phyloP scores from a whole-genome alignment of 164 flowering plant species.

The Malania oleifera region DNA sequence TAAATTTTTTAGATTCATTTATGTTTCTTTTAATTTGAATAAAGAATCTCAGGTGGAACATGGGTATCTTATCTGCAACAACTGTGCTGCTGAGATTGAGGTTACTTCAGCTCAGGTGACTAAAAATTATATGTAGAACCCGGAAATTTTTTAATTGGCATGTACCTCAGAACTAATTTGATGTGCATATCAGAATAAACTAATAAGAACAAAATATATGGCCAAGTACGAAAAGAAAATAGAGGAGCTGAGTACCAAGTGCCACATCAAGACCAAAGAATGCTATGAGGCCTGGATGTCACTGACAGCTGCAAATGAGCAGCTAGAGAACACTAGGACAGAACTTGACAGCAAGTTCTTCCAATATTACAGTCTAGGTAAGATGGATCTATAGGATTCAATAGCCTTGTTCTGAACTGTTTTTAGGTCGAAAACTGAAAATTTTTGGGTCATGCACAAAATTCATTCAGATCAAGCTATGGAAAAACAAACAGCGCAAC shows the following conservation, averaged over 20 bases:
- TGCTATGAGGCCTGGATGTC: conserved; percentile 93
- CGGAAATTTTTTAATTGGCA: too few species aligned
- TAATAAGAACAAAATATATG: conserved; percentile 32
- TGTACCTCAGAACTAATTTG: too few species aligned
- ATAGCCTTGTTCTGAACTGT: too few species aligned
- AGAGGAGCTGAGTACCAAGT: conserved; percentile 46
- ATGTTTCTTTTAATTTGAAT: conserved; percentile 6
- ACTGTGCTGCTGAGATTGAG: conserved; percentile 55
- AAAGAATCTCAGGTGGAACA: conserved; percentile 31
- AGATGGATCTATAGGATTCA: too few species aligned
- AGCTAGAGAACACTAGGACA: conserved; percentile 60
- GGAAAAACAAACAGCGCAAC: conserved; percentile 46
- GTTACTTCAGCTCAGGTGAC: conserved; percentile 54
- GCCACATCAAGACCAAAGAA: conserved; percentile 61
- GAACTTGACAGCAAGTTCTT: conserved; percentile 63
- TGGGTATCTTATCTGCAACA: conserved; percentile 42
- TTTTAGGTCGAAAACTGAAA: too few species aligned
- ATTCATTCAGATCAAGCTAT: conserved; percentile 55
- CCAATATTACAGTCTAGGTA: conserved; percentile 51
- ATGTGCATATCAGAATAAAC: conserved; percentile 66
- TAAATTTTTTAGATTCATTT: too few species aligned
- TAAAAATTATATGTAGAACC: too few species aligned
- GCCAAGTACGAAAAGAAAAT: conserved; percentile 71
- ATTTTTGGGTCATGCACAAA: too few species aligned
- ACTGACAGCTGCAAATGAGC: conserved; percentile 54